Base-by-base conservation (phyloP, 345 rosid species). In the Garcia nutans region DNA sequence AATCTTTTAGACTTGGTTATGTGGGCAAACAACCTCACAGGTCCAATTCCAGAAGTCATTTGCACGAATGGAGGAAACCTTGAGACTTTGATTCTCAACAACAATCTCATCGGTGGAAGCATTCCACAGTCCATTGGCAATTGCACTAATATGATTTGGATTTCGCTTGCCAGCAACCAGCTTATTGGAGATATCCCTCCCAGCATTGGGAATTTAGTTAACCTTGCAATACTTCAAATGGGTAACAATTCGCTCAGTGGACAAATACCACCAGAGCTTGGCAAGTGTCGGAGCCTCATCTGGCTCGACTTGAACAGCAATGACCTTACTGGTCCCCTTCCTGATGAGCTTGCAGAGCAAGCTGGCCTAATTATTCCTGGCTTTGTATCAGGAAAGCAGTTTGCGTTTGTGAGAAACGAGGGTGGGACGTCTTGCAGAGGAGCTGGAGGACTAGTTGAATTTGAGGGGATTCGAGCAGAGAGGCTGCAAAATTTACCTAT, bases 231-330 rank as follows among this genome's bases (percentile, higher is more conserved):
- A 70, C 85, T 95, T 75, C 99, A 95, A 75, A 80, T 95, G 8
- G 99, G 97, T 52, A 93, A 90, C 87, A 95, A 95, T 74, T 90
- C 97, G 0, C 91, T 95, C 72, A 82, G 87, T 3, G 99, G 99
- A 58, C 54, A 49, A 23, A 88, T 95, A 66, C 99, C 99, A 24
- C 79, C 84, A 0, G 92, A 90, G 82, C 86, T 95, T 3, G 97
- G 96, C 60, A 83, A 85, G 72, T 93, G 97, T 76, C 83, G 69
- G 80, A 95, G 90, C 84, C 92, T 95, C 55, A 90, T 95, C 60
- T 95, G 99, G 99, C 96, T 95, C 1, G 99, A 95, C 78, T 85
- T 95, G 71, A 95, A 95, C 82, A 95, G 99, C 86, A 95, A 95
- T 72, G 50, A 79, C 47, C 79, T 95, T 19, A 75, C 77, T 6